Percentiles rank a stretch among this genome's conserved stretches.
Conservation (phyloP, 2,329 filamentous ascomycete species). For the Raffaelea ambrosiae region DNA sequence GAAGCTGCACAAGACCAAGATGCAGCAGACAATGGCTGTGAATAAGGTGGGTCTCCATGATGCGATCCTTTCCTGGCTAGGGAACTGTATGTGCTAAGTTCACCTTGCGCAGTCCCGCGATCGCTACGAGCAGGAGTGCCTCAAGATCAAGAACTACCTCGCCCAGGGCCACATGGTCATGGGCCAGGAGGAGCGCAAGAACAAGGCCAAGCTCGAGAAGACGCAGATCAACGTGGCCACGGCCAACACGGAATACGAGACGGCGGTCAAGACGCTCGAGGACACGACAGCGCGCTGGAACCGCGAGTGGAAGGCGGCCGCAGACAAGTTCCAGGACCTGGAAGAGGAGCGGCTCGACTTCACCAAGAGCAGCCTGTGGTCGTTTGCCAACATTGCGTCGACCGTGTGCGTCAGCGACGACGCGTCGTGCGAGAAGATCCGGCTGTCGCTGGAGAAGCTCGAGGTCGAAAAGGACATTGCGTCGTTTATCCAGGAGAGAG, state of each 20-base stretch:
- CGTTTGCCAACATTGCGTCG: constrained; percentile 92
- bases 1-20: constrained; percentile 86
- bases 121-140: constrained; percentile 91
- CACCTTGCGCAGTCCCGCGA: constrained; percentile 92
- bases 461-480: constrained; percentile 91
- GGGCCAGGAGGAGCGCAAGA: constrained; percentile 97
- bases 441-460: constrained; percentile 85
- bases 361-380: constrained; percentile 96
- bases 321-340: constrained; percentile 97
- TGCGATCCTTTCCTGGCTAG: neutral
- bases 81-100: no score
- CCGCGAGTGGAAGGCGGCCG: constrained; percentile 94
- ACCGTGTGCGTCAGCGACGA: constrained; percentile 98
- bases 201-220: constrained; percentile 98
- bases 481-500: constrained; percentile 76
- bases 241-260: constrained; percentile 89
- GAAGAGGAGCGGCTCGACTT: constrained; percentile 97
- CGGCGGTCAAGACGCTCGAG: constrained; percentile 83
- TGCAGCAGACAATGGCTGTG: constrained; percentile 80
- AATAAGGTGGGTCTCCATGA: constrained; percentile 66
- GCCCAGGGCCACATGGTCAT: constrained; percentile 99
- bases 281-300: constrained; percentile 97
- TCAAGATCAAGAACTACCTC: constrained; percentile 97
- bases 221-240: constrained; percentile 91
- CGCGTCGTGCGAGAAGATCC: constrained; percentile 91